Percentiles rank a stretch among this genome's conserved stretches.
Conservation (phyloP, 192 early-diverging fungal species). For the Funneliformis mosseae region DNA sequence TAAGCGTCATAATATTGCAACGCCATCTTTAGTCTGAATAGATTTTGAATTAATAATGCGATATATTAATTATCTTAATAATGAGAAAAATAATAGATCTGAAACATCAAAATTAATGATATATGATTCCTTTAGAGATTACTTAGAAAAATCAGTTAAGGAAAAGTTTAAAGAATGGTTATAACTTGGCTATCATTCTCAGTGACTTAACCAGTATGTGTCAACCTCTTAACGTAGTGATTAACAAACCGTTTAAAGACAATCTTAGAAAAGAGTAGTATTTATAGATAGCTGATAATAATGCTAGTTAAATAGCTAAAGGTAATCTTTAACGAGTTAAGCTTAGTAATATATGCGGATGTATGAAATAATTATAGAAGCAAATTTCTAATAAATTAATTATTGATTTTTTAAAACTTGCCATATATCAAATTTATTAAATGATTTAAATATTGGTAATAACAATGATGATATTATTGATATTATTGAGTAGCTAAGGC, state of each 20-base stretch:
- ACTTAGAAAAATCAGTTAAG: not conserved
- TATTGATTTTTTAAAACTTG: not conserved
- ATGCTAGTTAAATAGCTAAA: not conserved
- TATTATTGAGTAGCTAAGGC: too few relatives aligned
- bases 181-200: not conserved
- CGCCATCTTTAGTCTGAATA: not conserved
- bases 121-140: not conserved
- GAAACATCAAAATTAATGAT: not conserved
- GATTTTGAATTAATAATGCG: not conserved
- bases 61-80: not conserved
- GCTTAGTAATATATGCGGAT: too few relatives aligned
- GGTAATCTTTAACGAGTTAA: not conserved
- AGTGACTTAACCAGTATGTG: not conserved
- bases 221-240: not conserved
- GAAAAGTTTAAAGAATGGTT: not conserved
- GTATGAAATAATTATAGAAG: not conserved
- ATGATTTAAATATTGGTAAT: conserved; percentile 1
- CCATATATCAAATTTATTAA: not conserved
- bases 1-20: too few relatives aligned
- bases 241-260: not conserved
- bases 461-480: too few relatives aligned
- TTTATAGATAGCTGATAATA: not conserved
- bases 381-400: not conserved
- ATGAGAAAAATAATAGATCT: not conserved
- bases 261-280: not conserved